These are phyloP conservation scores for Ascochyta pisi DNA, from an alignment of 2,329 filamentous ascomycete genomes.

Conservation along the genomic window DNA sequence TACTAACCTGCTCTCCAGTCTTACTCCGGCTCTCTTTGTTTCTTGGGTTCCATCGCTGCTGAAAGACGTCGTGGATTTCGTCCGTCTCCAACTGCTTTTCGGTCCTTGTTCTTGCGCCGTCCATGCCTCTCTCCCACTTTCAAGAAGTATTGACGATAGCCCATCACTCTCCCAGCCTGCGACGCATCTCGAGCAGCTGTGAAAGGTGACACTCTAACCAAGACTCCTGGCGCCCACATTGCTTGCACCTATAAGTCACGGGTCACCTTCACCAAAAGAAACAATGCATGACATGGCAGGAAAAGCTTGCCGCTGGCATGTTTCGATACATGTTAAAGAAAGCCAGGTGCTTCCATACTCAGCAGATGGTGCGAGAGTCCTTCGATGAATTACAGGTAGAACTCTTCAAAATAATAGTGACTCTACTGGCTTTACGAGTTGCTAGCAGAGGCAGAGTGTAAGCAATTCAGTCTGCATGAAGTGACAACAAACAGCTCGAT, in stretches of 20 bases:
- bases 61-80: not conserved
- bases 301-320: too few relatives aligned
- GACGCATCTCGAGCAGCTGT: not conserved
- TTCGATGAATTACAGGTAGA: not conserved
- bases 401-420: not conserved
- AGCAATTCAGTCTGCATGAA: not conserved
- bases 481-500: not conserved
- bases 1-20: not conserved
- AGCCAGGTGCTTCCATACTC: too few relatives aligned
- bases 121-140: not conserved
- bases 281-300: too few relatives aligned
- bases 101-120: constrained; percentile 5
- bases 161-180: not conserved
- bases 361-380: too few relatives aligned
- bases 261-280: not conserved
- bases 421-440: not conserved
- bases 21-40: not conserved
- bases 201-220: not conserved
- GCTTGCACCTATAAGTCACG: not conserved
- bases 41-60: not conserved
- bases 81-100: not conserved
- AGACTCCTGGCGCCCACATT: not conserved
- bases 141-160: not conserved
- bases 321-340: too few relatives aligned
- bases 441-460: not conserved